Conservation (phyloP, 2,329 filamentous ascomycete genomes). For the Microsporum audouinii region DNA sequence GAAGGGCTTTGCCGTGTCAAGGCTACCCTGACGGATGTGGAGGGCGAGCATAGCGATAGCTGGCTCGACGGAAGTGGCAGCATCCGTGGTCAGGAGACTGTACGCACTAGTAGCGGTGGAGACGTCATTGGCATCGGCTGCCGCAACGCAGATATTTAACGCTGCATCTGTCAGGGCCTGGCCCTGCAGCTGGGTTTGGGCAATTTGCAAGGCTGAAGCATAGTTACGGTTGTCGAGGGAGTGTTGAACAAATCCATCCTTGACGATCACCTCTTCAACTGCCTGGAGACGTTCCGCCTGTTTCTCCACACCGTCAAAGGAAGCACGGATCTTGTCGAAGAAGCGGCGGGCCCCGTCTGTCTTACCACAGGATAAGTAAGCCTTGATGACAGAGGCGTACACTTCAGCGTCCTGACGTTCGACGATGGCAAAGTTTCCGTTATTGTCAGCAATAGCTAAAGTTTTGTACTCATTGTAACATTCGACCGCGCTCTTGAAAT, state of each 20-base stretch:
- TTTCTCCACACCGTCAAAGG: slow-evolving; percentile 36
- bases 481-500: slow-evolving; percentile 78
- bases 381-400: slow-evolving; percentile 83
- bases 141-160: slow-evolving; percentile 59
- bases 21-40: slow-evolving; percentile 70
- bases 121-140: slow-evolving; percentile 67
- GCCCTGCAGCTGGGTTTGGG: slow-evolving; percentile 47
- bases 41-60: slow-evolving; percentile 77
- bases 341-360: slow-evolving; percentile 74
- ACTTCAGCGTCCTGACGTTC: slow-evolving; percentile 70
- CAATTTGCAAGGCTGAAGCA: slow-evolving; percentile 62
- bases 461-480: slow-evolving; percentile 92
- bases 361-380: slow-evolving; percentile 73
- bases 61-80: slow-evolving; percentile 43
- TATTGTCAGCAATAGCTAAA: slow-evolving; percentile 74
- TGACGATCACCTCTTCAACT: slow-evolving; percentile 60
- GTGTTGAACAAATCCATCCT: slow-evolving; percentile 66
- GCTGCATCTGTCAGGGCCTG: slow-evolving; percentile 53
- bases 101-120: slow-evolving; percentile 58
- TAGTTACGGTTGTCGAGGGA: slow-evolving; percentile 61
- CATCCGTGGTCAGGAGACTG: slow-evolving; percentile 43
- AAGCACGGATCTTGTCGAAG: slow-evolving; percentile 62
- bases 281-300: slow-evolving; percentile 49
- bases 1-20: slow-evolving; percentile 63
- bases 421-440: slow-evolving; percentile 55